Percentiles rank a stretch among this genome's conserved stretches.
phyloP scores from a whole-genome alignment of 306 rosid genomes.

The Acacia confusa region DNA sequence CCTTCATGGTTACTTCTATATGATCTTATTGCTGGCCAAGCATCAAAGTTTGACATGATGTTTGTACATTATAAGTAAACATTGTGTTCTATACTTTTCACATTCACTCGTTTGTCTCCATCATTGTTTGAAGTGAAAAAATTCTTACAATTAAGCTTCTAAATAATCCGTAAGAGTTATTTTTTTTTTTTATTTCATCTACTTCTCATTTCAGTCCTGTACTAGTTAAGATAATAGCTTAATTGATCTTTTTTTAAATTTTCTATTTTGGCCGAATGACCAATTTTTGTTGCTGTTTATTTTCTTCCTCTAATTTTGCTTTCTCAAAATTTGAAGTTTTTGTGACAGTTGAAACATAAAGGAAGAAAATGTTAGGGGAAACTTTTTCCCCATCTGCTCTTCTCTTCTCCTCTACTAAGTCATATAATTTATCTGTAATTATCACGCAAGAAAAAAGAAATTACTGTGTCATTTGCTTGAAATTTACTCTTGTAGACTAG shows the following conservation, averaged over 20 bases:
- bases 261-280: too few relatives aligned
- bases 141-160: too few relatives aligned
- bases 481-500: not conserved
- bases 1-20: slow-evolving; percentile 34
- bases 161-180: too few relatives aligned
- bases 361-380: not conserved
- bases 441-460: not conserved
- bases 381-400: not conserved
- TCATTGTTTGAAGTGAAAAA: too few relatives aligned
- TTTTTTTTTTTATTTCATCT: too few relatives aligned
- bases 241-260: too few relatives aligned
- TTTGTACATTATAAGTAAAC: not conserved
- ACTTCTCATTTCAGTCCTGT: too few relatives aligned
- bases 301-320: too few relatives aligned
- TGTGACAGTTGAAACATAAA: not conserved
- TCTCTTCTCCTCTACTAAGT: not conserved
- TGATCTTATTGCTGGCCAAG: slow-evolving; percentile 30
- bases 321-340: not conserved
- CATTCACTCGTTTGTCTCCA: not conserved
- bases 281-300: too few relatives aligned
- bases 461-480: not conserved
- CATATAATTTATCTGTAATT: not conserved
- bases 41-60: slow-evolving; percentile 23
- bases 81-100: not conserved
- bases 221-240: too few relatives aligned